Conservation (phyloP, 2,329 filamentous ascomycete species). For the Sclerotinia minor region DNA sequence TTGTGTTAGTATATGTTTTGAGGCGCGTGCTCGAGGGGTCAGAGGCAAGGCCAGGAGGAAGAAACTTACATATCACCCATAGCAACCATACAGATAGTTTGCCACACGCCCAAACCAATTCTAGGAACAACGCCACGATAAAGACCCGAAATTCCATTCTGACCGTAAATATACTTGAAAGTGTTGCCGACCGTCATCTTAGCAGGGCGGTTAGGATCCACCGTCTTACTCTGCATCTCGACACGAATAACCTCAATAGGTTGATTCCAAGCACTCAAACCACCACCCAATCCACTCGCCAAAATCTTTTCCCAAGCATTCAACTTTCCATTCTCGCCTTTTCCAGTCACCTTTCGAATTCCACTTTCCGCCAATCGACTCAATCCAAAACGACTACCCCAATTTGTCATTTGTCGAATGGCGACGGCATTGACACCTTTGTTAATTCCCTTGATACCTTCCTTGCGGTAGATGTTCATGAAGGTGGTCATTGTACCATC, state of each 20-base stretch:
- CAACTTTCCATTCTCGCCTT: conserved; percentile 78
- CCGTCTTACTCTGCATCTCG: conserved; percentile 99
- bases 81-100: conserved; percentile 99
- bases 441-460: conserved; percentile 96
- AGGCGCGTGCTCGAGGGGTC: too few species aligned
- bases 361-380: conserved; percentile 86
- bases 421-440: conserved; percentile 97
- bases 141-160: conserved; percentile 85
- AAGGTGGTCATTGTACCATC: conserved; percentile 93
- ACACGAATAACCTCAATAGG: conserved; percentile 99
- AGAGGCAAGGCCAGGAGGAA: conserved; percentile 21
- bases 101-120: conserved; percentile 95
- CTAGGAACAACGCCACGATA: conserved; percentile 95
- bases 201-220: conserved; percentile 96
- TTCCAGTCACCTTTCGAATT: conserved; percentile 76
- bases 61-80: conserved; percentile 86
- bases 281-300: conserved; percentile 84
- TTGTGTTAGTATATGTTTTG: conserved; percentile 27
- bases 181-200: conserved; percentile 96
- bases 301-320: conserved; percentile 81
- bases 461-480: conserved; percentile 92
- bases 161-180: conserved; percentile 82
- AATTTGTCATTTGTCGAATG: conserved; percentile 99
- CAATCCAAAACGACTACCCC: conserved; percentile 94
- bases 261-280: conserved; percentile 97